phyloP scores from a whole-genome alignment of 2,329 filamentous ascomycete genomes.

The Clonostachys chloroleuca region DNA sequence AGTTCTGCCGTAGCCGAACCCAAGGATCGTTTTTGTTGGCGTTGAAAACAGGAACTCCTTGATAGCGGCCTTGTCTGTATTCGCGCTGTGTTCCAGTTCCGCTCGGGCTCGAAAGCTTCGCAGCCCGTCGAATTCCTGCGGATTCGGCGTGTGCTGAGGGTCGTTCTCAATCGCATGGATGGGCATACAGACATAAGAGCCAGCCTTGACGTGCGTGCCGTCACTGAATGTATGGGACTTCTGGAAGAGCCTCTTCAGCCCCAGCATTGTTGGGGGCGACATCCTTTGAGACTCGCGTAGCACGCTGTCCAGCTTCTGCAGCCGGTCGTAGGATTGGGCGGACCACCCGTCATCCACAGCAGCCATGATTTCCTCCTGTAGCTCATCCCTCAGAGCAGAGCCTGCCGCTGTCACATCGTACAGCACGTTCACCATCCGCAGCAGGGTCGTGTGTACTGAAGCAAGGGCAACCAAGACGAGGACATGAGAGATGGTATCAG shows the following conservation, averaged over 20 bases:
- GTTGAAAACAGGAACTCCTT: slow-evolving; percentile 37
- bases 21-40: slow-evolving; percentile 33
- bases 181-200: slow-evolving; percentile 34
- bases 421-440: slow-evolving; percentile 40
- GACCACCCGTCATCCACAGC: slow-evolving; percentile 28
- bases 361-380: slow-evolving; percentile 39
- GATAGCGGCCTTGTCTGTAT: slow-evolving; percentile 18
- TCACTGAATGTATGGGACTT: slow-evolving; percentile 26
- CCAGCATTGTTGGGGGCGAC: slow-evolving; percentile 37
- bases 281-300: slow-evolving; percentile 33
- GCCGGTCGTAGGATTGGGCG: slow-evolving; percentile 31
- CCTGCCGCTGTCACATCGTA: slow-evolving; percentile 40
- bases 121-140: slow-evolving; percentile 40
- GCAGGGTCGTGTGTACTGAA: slow-evolving; percentile 40
- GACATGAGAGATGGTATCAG: slow-evolving; percentile 28
- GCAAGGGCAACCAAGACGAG: slow-evolving; percentile 38
- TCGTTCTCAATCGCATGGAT: slow-evolving; percentile 35
- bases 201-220: slow-evolving; percentile 34
- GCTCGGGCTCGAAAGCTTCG: slow-evolving; percentile 30
- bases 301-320: slow-evolving; percentile 43
- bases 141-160: slow-evolving; percentile 29
- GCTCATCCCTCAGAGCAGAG: slow-evolving; percentile 38
- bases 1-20: slow-evolving; percentile 41
- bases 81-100: not conserved
- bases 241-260: slow-evolving; percentile 30